Conservation (phyloP, 1,139 yeast species). For the Yamadazyma dendronema region DNA sequence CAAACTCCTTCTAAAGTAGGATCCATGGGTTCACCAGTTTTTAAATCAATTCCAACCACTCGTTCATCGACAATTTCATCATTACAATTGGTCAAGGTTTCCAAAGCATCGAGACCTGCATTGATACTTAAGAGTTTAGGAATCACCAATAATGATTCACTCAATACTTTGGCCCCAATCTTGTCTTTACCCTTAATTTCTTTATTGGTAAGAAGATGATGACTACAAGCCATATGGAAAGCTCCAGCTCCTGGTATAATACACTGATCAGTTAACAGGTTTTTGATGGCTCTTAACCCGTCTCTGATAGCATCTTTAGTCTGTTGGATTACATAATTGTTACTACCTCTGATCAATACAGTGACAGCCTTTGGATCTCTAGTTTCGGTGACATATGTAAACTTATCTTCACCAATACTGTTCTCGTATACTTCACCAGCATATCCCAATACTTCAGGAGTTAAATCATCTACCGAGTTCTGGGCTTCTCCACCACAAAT, state of each 20-base stretch:
- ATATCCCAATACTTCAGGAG: constrained; percentile 82
- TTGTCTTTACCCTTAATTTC: constrained; percentile 82
- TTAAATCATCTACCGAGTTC: constrained; percentile 91
- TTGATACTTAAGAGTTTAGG: constrained; percentile 93
- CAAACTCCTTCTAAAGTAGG: constrained; percentile 93
- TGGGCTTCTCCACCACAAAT: constrained; percentile 98
- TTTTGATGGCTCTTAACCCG: constrained; percentile 92
- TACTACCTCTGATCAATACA: constrained; percentile 89
- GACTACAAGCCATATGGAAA: constrained; percentile 79
- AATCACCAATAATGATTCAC: constrained; percentile 84
- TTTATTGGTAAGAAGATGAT: constrained; percentile 54
- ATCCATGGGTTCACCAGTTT: constrained; percentile 93
- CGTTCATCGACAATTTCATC: constrained; percentile 85
- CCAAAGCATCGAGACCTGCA: constrained; percentile 92
- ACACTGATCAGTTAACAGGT: constrained; percentile 79
- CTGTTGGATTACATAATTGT: constrained; percentile 83
- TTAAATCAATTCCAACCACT: constrained; percentile 85
- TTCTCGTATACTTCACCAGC: constrained; percentile 93
- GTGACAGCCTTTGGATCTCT: constrained; percentile 91
- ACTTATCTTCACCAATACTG: constrained; percentile 94
- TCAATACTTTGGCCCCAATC: constrained; percentile 89
- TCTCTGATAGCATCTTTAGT: constrained; percentile 97
- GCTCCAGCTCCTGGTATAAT: constrained; percentile 98
- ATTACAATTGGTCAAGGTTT: constrained; percentile 83
- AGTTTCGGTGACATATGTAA: constrained; percentile 92